Base-by-base conservation (phyloP, 2,329 filamentous ascomycete genomes). In the Nannizziopsis barbatae region DNA sequence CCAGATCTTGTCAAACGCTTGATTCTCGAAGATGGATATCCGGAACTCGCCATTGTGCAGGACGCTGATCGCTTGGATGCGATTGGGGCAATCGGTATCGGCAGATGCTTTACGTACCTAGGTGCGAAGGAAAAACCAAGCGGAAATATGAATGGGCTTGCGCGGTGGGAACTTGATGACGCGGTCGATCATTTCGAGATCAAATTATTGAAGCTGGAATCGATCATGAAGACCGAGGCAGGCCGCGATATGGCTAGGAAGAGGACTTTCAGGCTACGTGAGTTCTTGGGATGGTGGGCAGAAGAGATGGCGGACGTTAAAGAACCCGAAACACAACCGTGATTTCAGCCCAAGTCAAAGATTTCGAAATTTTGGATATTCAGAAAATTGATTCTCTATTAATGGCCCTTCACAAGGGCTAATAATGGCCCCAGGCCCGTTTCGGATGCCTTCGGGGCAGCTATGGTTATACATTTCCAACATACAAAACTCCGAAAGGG, bases 51-150 rank as follows among this genome's bases (percentile, higher is more conserved):
- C 0, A 77, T 94, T 42, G 87, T 95, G 30, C 89, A 95, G 67
- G 90, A 95, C 65, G 89, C 89, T 3, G 90, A 95, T 69, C 75
- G 89, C 5, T 71, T 96, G n/a, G 90, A 96, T 67, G 85, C 88
- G 3, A 81, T 95, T 43, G 90, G 89, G 1, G 86, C 85, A 0
- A 77, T 95, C 27, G 90, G 90, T 0, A 81, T 95, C 49, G 89
- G 79, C 1, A 72, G 90, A 38, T 79, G 77, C 36, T 89, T 92
- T 62, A 80, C 83, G 0, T 95, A 80, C 62, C 79, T 83, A 0
- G 88, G 83, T 0, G 82, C 80, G 9, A 79, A 75, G 15, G 45
- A 27, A 7, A 27, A 37, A 6, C 38, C 45, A n/a, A 37, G 30
- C 31, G 37, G 18, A 33, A 38, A 31, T 12, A 18, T 27, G 11